phyloP scores from a whole-genome alignment of 1,139 yeast species.

The Hyphopichia buzzinii region DNA sequence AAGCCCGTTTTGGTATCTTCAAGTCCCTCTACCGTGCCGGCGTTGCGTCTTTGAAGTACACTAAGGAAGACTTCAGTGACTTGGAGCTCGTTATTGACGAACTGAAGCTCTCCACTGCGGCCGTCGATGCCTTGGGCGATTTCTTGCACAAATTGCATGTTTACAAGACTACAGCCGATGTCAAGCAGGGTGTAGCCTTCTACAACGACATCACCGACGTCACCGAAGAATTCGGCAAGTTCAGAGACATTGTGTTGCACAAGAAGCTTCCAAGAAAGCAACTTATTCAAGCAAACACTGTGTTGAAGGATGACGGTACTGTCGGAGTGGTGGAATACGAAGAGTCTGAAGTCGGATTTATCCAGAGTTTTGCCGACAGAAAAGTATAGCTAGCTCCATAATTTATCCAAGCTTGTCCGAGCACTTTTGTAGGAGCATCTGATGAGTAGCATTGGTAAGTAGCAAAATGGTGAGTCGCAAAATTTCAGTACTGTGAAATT shows the following conservation, averaged over 20 bases:
- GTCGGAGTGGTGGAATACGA: conserved; percentile 68
- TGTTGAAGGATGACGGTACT: conserved; percentile 29
- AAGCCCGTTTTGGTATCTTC: conserved; percentile 83
- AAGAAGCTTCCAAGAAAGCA: conserved; percentile 83
- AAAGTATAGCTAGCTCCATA: no score
- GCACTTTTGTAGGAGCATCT: no score
- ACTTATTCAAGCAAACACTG: conserved; percentile 78
- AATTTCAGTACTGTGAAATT: no score
- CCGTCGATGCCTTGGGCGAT: conserved; percentile 71
- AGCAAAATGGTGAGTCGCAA: no score
- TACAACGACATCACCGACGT: conserved; percentile 69
- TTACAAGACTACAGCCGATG: conserved; percentile 76
- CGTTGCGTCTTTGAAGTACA: conserved; percentile 52
- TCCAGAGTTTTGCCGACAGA: conserved; percentile 73
- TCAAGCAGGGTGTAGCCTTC: conserved; percentile 57
- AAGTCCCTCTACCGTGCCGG: conserved; percentile 73
- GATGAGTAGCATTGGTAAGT: no score
- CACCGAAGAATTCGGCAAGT: conserved; percentile 57
- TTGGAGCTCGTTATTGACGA: conserved; percentile 59
- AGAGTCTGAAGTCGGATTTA: conserved; percentile 73
- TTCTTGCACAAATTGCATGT: conserved; percentile 72
- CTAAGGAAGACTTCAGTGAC: conserved; percentile 54
- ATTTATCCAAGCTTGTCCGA: no score
- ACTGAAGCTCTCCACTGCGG: conserved; percentile 60
- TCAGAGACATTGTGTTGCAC: conserved; percentile 63